These are phyloP conservation scores for Xylaria sp. DNA, from an alignment of 2,329 filamentous ascomycete genomes.

Conservation along the genomic window DNA sequence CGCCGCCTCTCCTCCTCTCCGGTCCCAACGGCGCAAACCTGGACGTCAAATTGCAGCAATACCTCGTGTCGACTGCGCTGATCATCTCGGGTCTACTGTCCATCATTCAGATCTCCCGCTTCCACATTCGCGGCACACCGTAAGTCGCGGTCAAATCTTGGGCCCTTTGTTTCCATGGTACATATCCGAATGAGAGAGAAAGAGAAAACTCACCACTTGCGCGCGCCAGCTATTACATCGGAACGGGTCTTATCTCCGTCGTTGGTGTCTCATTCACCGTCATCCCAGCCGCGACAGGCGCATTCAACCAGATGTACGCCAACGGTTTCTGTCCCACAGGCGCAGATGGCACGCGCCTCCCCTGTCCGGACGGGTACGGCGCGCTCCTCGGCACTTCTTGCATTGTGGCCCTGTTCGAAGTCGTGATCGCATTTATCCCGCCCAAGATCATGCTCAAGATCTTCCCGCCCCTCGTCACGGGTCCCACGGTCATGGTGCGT, in stretches of 20 bases:
- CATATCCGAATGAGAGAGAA: no score
- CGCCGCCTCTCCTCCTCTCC: constrained; percentile 69
- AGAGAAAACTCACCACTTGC: constrained; percentile 1
- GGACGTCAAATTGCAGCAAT: constrained; percentile 56
- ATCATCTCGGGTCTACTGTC: constrained; percentile 76
- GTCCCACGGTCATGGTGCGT: constrained; percentile 55
- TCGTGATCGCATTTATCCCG: constrained; percentile 69
- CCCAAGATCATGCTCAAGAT: constrained; percentile 63
- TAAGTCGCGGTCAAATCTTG: constrained; percentile 32
- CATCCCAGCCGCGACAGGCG: constrained; percentile 67
- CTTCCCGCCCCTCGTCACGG: constrained; percentile 75
- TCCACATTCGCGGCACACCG: constrained; percentile 64
- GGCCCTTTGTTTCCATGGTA: background rate
- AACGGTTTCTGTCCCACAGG: constrained; percentile 62
- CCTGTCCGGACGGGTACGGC: constrained; percentile 73
- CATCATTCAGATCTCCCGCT: constrained; percentile 69
- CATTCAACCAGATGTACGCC: constrained; percentile 70
- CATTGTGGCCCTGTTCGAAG: constrained; percentile 62
- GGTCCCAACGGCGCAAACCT: constrained; percentile 60
- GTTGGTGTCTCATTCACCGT: constrained; percentile 74
- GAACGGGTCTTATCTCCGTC: constrained; percentile 75
- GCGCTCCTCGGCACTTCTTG: constrained; percentile 66
- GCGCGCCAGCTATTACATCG: constrained; percentile 59
- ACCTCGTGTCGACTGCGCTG: constrained; percentile 71
- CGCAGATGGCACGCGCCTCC: constrained; percentile 58